Percentiles rank a stretch among this genome's conserved stretches.
Evolutionary conservation across 2,329 filamentous ascomycete species (phyloP).

Genomic region (Aureobasidium sp.): DNA sequence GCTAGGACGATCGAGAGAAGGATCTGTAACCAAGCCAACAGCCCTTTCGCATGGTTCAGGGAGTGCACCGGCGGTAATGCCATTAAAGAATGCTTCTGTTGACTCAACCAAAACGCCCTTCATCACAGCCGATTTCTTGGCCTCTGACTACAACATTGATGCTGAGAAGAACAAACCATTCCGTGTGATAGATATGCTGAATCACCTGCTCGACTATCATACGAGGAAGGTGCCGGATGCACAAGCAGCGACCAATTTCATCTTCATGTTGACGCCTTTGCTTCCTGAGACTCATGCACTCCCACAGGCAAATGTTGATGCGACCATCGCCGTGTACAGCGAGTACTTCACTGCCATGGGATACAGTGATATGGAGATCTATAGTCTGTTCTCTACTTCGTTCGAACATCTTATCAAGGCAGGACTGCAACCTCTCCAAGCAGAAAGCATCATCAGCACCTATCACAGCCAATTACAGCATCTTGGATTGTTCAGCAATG

Average conservation of each 20-base stretch:
- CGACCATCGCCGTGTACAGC: constrained; percentile 33
- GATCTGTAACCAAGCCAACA: constrained; percentile 5
- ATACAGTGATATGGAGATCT: constrained; percentile 33
- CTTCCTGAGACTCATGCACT: constrained; percentile 36
- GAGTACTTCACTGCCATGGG: constrained; percentile 34
- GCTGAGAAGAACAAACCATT: constrained; percentile 32
- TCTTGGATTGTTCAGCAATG: constrained; percentile 43
- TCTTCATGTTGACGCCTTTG: constrained; percentile 41
- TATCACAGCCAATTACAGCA: constrained; percentile 51
- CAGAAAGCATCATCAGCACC: constrained; percentile 48
- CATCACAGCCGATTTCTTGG: constrained; percentile 32
- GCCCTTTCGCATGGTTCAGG: constrained; percentile 20
- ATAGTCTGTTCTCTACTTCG: constrained; percentile 34
- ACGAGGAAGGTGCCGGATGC: constrained; percentile 36
- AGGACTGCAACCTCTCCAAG: constrained; percentile 44
- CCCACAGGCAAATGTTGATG: constrained; percentile 26
- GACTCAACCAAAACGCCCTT: constrained; percentile 23
- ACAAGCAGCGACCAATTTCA: constrained; percentile 41
- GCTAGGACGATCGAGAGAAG: background rate
- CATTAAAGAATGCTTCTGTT: background rate
- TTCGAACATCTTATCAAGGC: constrained; percentile 36
- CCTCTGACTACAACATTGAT: constrained; percentile 27
- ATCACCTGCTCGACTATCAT: constrained; percentile 36
- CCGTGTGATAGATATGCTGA: constrained; percentile 37
- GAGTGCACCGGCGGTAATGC: constrained; percentile 18